Conservation (phyloP, 495 filamentous ascomycete genomes). For the Xylaria flabelliformis region DNA sequence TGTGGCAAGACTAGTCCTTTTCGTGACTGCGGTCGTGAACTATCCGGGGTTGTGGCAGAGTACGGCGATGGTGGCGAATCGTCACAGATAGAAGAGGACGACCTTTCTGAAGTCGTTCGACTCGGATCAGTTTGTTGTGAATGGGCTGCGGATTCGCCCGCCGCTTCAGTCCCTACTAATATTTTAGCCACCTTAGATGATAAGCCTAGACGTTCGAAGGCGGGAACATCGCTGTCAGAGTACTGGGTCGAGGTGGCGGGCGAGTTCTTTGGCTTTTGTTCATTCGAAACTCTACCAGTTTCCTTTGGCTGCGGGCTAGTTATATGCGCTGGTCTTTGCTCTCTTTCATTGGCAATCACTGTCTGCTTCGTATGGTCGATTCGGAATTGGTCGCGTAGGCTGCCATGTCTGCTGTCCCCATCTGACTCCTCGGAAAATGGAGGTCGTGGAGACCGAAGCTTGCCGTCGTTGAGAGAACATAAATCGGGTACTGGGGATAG, state of each 20-base stretch:
- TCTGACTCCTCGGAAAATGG: constrained; percentile 36
- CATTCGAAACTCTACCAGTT: constrained; percentile 18
- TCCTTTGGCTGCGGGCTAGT: constrained; percentile 2
- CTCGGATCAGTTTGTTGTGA: constrained; percentile 41
- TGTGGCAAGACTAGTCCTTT: constrained; percentile 36
- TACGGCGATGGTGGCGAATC: constrained; percentile 50
- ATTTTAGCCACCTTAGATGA: constrained; percentile 37
- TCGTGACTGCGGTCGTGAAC: constrained; percentile 52
- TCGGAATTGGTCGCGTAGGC: constrained; percentile 1
- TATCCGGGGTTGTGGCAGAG: constrained; percentile 52
- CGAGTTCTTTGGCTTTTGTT: constrained; percentile 34
- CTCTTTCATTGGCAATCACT: constrained; percentile 12
- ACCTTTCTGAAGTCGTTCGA: constrained; percentile 48
- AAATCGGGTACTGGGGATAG: constrained; percentile 36
- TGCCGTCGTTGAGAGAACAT: constrained; percentile 31
- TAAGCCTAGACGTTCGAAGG: constrained; percentile 40
- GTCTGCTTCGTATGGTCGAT: constrained; percentile 12
- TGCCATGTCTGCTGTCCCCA: constrained; percentile 24
- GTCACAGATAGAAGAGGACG: constrained; percentile 53
- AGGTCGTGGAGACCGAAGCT: constrained; percentile 30
- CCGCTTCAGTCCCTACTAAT: constrained; percentile 31
- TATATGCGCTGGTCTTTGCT: constrained; percentile 17
- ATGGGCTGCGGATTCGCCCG: constrained; percentile 34
- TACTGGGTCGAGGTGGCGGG: constrained; percentile 38
- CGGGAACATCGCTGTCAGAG: constrained; percentile 40